Conservation (phyloP, 345 rosid species). For the Raphanus raphanistrum region DNA sequence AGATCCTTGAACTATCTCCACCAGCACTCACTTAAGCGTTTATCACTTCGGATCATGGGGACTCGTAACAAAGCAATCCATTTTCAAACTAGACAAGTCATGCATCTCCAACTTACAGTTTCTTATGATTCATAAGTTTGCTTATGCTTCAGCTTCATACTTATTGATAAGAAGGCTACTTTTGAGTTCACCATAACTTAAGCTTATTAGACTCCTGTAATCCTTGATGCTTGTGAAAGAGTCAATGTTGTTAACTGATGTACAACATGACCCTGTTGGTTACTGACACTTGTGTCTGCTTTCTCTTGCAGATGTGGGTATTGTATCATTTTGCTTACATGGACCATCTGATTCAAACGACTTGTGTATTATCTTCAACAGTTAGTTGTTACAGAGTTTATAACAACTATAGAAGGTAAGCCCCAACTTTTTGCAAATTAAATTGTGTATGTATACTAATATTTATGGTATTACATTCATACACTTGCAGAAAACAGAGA, state of each 20-base stretch:
- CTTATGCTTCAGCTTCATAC: background rate
- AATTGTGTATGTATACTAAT: background rate
- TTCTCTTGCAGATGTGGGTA: constrained; percentile 8
- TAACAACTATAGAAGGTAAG: background rate
- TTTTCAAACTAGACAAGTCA: too few species aligned
- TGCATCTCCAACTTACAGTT: too few species aligned
- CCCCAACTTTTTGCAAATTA: constrained; percentile 3
- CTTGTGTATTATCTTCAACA: background rate
- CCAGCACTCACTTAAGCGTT: too few species aligned
- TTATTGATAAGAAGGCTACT: background rate
- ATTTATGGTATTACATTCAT: constrained; percentile 21
- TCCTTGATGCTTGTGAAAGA: background rate
- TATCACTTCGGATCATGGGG: too few species aligned
- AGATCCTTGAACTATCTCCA: too few species aligned
- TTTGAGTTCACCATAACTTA: background rate
- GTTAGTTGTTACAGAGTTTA: background rate
- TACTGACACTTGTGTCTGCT: constrained; percentile 8
- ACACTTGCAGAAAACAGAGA: constrained; percentile 21
- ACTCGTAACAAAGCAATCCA: too few species aligned
- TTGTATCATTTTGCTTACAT: background rate
- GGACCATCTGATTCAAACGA: background rate
- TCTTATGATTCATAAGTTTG: background rate
- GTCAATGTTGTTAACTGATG: constrained; percentile 10
- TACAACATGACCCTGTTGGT: background rate
- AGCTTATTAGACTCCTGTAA: constrained; percentile 1